Evolutionary conservation across 2,329 filamentous ascomycete species (phyloP), one percentile per base, ranked within the genome.

Genomic region (Diaporthe sp.): DNA sequence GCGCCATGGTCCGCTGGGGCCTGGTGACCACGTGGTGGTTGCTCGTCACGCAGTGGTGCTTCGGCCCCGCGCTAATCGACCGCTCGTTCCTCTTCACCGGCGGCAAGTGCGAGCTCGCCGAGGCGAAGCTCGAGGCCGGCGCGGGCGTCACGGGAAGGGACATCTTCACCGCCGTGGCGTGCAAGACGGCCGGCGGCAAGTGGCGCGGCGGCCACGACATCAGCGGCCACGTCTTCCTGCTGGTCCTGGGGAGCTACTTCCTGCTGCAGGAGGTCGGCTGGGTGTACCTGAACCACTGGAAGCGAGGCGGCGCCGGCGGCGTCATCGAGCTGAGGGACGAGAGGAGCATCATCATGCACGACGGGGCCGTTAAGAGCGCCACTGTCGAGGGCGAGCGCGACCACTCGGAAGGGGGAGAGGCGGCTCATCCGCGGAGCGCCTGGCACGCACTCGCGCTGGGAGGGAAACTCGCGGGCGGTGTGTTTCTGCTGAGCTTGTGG

Each of bases 161-260:
- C 52, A 84, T 88, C 68, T 85, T 95, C 57, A 96, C 94, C 1
- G 92, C 93, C 1, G 91, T 93, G 6, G 93, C 95, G 57, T 99
- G 97, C 82, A 97, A 95, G 85, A 88, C 92, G 4, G 91, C 92
- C 0, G 96, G 96, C 9, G 96, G 97, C 0, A 86, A 88, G 72
- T 99, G 97, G 97, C 90, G 87, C 74, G 97, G 97, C n/a, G 97
- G 97, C 0, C 95, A 98, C 84, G 97, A 99, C 83, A 96, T 99
- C 79, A 97, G 94, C 76, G 97, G 97, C 0, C 97, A 98, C 84
- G 95, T 98, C 5, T 98, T 99, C 81, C 85, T 99, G 85, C 88
- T 99, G 66, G 95, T 97, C 9, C 86, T 98, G 55, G 94, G 95
- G 5, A 96, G 93, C 74, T 91, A 91, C 64, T 94, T 98, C 80